Base-by-base conservation (phyloP, 2,329 filamentous ascomycete species). In the Calonectria multiphialidica region DNA sequence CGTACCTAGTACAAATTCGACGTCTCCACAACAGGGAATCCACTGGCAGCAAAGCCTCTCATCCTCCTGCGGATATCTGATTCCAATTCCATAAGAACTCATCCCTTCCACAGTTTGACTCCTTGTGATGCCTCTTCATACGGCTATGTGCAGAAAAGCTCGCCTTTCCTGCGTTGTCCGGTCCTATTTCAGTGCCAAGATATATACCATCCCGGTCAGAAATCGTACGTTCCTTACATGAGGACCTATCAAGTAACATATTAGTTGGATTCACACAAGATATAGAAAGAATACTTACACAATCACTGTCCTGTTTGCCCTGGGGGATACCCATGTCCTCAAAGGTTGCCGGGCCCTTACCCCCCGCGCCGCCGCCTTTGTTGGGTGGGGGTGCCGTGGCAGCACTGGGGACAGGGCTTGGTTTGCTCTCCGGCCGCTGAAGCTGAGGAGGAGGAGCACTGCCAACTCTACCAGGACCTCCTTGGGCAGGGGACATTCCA, bases 301-400 rank as follows among this genome's bases (percentile, higher is more conserved):
- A 99, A 84, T 98, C 96, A 76, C 91, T 90, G n/a, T 98, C 94
- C 73, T 93, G 90, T 84, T 97, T 96, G 59, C 89, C 92, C 79
- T 92, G 90, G 8, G 95, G 95, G 78, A 99, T 96, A 45, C 97
- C 97, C 97, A 99, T 99, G 82, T 97, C 96, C 82, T 98, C 96
- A 83, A 99, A 99, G 0, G 97, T 98, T 79, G 97, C 95, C 1
- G 97, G 96, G 13, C 96, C 97, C 81, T 95, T 94, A 62, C 86
- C 84, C 3, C 86, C 42, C 16, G 15, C 40, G 16, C 12, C 37
- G 12, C 6, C 40, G 15, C 75, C 74, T 3, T 87, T 75, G 74
- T 85, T 82, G 23, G 84, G 80, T 8, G 86, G 83, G 18, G 82
- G 77, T 9, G 84, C 82, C n/a, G 84, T 82, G 50, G 83, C 77